phyloP scores from a whole-genome alignment of 345 rosid species.

The Clarkia xantiana region DNA sequence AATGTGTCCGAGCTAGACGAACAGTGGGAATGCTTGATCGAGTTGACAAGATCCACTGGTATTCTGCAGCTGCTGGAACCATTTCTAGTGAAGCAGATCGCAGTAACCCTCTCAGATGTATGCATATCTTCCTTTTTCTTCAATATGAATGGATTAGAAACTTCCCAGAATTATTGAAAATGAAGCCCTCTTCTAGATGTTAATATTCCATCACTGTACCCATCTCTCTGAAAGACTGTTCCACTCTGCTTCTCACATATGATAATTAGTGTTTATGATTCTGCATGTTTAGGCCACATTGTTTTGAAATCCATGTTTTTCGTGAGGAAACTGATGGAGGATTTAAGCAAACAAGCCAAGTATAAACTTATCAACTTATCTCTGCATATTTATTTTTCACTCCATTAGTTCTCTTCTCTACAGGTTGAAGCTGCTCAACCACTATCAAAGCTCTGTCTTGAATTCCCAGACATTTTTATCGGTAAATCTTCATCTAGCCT shows the following conservation, averaged over 20 bases:
- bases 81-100: slow-evolving; percentile 31
- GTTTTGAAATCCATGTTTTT: too few species aligned
- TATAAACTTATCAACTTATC: neutral
- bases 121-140: slow-evolving; percentile 4
- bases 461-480: slow-evolving; percentile 71
- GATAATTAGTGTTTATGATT: too few species aligned
- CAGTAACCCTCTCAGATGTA: slow-evolving; percentile 60
- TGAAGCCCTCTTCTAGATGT: too few species aligned
- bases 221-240: too few species aligned
- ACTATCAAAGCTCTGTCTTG: slow-evolving; percentile 65
- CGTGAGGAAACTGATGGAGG: too few species aligned
- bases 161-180: too few species aligned
- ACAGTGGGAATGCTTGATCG: slow-evolving; percentile 80
- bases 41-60: slow-evolving; percentile 33
- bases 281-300: too few species aligned
- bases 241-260: too few species aligned
- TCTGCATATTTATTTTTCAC: too few species aligned
- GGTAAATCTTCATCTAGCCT: slow-evolving; percentile 24
- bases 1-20: slow-evolving; percentile 55
- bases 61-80: slow-evolving; percentile 36
- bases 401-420: slow-evolving; percentile 6
- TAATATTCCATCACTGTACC: too few species aligned
- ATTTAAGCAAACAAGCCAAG: neutral
- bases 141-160: slow-evolving; percentile 1
- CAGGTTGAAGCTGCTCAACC: slow-evolving; percentile 83